Evolutionary conservation across 495 filamentous ascomycete species (phyloP).

Genomic region (Penicillium cosmopolitanum): DNA sequence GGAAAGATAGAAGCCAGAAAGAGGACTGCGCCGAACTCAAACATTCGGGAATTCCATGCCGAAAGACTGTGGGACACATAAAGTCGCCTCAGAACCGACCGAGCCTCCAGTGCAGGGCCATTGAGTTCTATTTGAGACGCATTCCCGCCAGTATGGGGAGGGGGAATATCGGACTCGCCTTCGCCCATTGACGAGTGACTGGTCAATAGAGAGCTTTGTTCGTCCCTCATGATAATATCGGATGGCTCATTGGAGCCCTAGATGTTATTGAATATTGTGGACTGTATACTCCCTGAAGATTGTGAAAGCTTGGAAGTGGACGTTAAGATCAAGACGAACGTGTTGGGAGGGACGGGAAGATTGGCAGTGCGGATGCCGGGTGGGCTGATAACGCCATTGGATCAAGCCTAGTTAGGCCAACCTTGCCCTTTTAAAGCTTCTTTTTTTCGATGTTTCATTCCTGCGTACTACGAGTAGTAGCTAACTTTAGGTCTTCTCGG

Average conservation of each 20-base stretch:
- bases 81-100: conserved; percentile 35
- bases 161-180: not conserved
- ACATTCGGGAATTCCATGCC: conserved; percentile 71
- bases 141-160: not conserved
- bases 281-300: not conserved
- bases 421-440: no score
- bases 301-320: no score
- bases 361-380: conserved; percentile 1
- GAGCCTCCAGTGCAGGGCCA: conserved; percentile 8
- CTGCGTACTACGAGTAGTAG: no score
- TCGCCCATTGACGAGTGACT: not conserved
- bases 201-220: not conserved
- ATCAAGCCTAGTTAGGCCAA: not conserved
- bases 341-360: not conserved
- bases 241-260: not conserved
- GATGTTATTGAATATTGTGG: no score
- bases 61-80: conserved; percentile 68
- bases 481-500: no score
- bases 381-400: conserved; percentile 6
- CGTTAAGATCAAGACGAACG: not conserved
- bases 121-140: not conserved
- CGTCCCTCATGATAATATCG: not conserved
- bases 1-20: conserved; percentile 64
- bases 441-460: no score
- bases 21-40: conserved; percentile 67